Base-by-base conservation (phyloP, 768 basidiomycete species). In the Ramaria sp. region DNA sequence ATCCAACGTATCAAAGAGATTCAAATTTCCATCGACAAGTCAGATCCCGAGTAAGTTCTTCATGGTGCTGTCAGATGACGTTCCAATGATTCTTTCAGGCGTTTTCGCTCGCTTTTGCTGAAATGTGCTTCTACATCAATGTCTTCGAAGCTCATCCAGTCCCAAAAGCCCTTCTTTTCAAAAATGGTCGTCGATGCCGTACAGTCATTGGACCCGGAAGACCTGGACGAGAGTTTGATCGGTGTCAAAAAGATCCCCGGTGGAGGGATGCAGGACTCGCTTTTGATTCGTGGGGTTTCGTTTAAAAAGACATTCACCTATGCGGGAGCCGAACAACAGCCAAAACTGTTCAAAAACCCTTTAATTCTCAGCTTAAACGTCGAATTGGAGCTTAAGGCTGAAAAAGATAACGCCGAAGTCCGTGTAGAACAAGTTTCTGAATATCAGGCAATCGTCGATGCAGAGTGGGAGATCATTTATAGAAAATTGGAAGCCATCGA, bases 231-330 rank as follows among this genome's bases (percentile, higher is more conserved):
- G 64, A 89, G 85, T 9, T 78, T 98, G 59, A 97, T 99, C 59
- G 95, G 95, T 12, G 86, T 96, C 52, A 97, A 98, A 74, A 96
- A 97, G 73, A 88, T 98, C 47, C 82, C 96, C 22, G 96, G 96
- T 50, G 96, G 96, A 44, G 96, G 89, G 56, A 88, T 96, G 84
- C 92, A 97, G 69, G 96, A 98, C 67, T 95, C 93, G 2, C 76
- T 86, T 13, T 76, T 98, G 42, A 76, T 99, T 64, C 71, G 74
- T 55, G 95, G 96, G 37, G 96, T 99, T 47, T 83, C 96, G 0
- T 99, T 98, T 83, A 97, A 97, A 70, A 99, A 99, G 74, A 99
- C 96, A 0, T 99, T 99, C 70, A 94, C 93, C 1, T 99, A 99
- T 61, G 96, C 96, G 20, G 96, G 96, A 45, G 96, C 96, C 18